Conservation (phyloP, 495 filamentous ascomycete species). For the Penicillium taxi region DNA sequence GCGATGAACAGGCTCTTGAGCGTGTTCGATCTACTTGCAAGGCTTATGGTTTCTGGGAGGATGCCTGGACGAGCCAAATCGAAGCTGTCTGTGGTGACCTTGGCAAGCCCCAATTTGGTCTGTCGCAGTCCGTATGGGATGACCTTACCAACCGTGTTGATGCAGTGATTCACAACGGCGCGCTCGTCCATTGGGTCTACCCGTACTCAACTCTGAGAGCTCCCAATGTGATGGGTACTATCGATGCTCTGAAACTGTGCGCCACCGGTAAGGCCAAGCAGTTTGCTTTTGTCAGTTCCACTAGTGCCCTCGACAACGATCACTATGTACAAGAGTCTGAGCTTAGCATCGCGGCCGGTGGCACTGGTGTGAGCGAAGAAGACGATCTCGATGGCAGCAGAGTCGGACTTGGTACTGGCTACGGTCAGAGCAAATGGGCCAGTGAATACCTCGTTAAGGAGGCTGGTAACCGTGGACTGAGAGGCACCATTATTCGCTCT, state of each 20-base stretch:
- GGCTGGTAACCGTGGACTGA: slow-evolving; percentile 69
- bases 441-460: slow-evolving; percentile 73
- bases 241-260: slow-evolving; percentile 71
- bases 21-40: slow-evolving; percentile 38
- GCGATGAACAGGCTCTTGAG: slow-evolving; percentile 39
- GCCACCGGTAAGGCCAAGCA: slow-evolving; percentile 68
- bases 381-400: slow-evolving; percentile 60
- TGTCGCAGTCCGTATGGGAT: slow-evolving; percentile 56
- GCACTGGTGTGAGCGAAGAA: slow-evolving; percentile 49
- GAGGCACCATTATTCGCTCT: slow-evolving; percentile 69
- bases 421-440: slow-evolving; percentile 87
- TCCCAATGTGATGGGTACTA: slow-evolving; percentile 73
- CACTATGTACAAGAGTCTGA: slow-evolving; percentile 71
- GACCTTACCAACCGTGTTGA: slow-evolving; percentile 57
- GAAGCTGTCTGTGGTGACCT: slow-evolving; percentile 66
- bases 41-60: slow-evolving; percentile 74
- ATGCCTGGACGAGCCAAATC: slow-evolving; percentile 53
- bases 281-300: slow-evolving; percentile 80
- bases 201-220: slow-evolving; percentile 67
- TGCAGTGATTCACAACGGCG: slow-evolving; percentile 85
- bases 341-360: slow-evolving; percentile 43
- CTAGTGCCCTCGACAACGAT: slow-evolving; percentile 71
- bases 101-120: slow-evolving; percentile 60
- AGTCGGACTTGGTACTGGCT: slow-evolving; percentile 68
- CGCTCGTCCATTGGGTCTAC: slow-evolving; percentile 79